A percentile compares a stretch with the other conserved stretches of the same genome.
These are phyloP conservation scores for Nidularia pulvinata DNA, from an alignment of 768 basidiomycete genomes.

Conservation along the genomic window DNA sequence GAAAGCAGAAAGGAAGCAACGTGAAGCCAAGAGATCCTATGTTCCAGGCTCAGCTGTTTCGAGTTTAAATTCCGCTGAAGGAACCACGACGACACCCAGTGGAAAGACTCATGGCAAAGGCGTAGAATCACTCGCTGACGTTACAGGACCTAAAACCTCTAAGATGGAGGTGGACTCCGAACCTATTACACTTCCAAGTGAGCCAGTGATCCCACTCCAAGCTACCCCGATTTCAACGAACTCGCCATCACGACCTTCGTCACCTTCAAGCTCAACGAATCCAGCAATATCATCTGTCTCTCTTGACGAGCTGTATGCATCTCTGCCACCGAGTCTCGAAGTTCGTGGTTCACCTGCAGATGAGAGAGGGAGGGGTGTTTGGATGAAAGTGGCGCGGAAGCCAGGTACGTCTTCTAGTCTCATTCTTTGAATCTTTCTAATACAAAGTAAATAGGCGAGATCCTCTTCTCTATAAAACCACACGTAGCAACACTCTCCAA, in stretches of 20 bases:
- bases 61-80: background rate
- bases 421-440: background rate
- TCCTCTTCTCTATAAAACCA: constrained; percentile 57
- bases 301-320: constrained; percentile 7
- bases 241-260: background rate
- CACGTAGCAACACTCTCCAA: constrained; percentile 67
- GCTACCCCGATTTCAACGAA: background rate
- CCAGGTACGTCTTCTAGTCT: constrained; percentile 14
- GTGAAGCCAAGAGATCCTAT: constrained; percentile 25
- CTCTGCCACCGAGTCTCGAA: constrained; percentile 17
- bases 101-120: background rate
- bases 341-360: constrained; percentile 6
- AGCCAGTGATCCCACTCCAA: background rate
- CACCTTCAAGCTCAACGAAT: background rate
- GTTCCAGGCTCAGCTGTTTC: constrained; percentile 15
- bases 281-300: background rate
- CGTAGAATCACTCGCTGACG: background rate
- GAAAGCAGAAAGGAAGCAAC: constrained; percentile 19
- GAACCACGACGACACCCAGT: background rate
- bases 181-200: background rate
- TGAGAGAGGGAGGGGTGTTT: constrained; percentile 19
- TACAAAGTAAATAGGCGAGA: constrained; percentile 44
- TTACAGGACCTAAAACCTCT: background rate
- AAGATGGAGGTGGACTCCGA: background rate
- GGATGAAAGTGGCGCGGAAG: constrained; percentile 11